A percentile compares a stretch with the other conserved stretches of the same genome.
Conservation (phyloP, 768 basidiomycete genomes). For the Clitopilus hobsonii region DNA sequence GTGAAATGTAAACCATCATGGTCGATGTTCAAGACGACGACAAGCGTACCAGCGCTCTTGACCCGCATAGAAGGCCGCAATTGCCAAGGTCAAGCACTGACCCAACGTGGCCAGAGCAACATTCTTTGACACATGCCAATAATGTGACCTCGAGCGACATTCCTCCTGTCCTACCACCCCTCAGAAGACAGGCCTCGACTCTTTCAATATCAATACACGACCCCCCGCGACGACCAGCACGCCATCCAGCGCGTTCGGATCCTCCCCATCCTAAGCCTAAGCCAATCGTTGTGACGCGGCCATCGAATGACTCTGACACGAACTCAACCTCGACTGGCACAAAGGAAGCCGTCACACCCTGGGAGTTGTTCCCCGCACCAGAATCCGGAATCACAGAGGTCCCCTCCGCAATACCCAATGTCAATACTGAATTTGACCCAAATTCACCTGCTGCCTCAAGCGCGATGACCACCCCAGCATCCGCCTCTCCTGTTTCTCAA, state of each 20-base stretch:
- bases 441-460: conserved; percentile 1
- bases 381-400: not conserved
- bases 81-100: conserved; percentile 14
- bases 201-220: not conserved
- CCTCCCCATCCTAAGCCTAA: conserved; percentile 6
- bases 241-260: conserved; percentile 25
- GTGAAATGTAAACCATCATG: not conserved
- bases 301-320: conserved; percentile 7
- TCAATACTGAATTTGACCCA: not conserved
- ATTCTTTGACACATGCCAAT: conserved; percentile 10
- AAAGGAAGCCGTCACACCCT: conserved; percentile 24
- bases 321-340: conserved; percentile 16
- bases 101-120: conserved; percentile 13
- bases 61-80: conserved; percentile 6
- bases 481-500: not conserved
- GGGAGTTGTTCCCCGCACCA: conserved; percentile 27
- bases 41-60: not conserved
- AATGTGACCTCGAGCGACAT: conserved; percentile 1
- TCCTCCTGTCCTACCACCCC: conserved; percentile 7
- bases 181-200: conserved; percentile 30
- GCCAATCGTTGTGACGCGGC: conserved; percentile 11
- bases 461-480: conserved; percentile 8
- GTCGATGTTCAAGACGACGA: not conserved
- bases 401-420: not conserved
- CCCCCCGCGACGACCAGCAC: conserved; percentile 17